phyloP scores from a whole-genome alignment of 345 rosid genomes.

The Citrus sinensis region DVS_A1.0 CM039169.1:526501-527000 shows the following conservation, averaged over 20 bases:
- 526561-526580: constrained; percentile 39
- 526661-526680: constrained; percentile 59
- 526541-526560: constrained; percentile 81
- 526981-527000: constrained; percentile 55
- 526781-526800: constrained; percentile 51
- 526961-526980: constrained; percentile 58
- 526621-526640: constrained; percentile 86
- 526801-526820: constrained; percentile 65
- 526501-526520: constrained; percentile 52
- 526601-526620: constrained; percentile 78
- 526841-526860: constrained; percentile 82
- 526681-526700: constrained; percentile 63
- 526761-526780: constrained; percentile 57
- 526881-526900: constrained; percentile 42
- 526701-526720: constrained; percentile 87
- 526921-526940: constrained; percentile 77
- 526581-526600: constrained; percentile 53
- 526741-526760: constrained; percentile 72
- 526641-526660: constrained; percentile 55
- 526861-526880: constrained; percentile 39
- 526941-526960: constrained; percentile 59
- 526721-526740: constrained; percentile 74
- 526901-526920: constrained; percentile 71
- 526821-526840: constrained; percentile 68
- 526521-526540: constrained; percentile 82